Conservation (phyloP, 176 grass and related monocot genomes). For the Carex scoparia region DNA sequence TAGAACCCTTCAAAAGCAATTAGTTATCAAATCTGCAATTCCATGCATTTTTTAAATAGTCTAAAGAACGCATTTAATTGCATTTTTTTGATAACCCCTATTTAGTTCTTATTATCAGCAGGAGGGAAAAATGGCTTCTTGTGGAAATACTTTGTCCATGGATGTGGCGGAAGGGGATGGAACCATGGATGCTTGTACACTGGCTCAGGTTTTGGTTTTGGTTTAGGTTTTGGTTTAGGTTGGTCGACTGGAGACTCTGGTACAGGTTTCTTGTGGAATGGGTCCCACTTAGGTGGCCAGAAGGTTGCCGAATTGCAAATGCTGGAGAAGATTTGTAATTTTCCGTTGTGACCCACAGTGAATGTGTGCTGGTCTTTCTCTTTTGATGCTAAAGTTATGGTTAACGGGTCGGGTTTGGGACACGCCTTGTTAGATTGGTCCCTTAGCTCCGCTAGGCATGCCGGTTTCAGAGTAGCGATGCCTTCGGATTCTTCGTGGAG, state of each 20-base stretch:
- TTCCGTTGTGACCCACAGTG: not conserved
- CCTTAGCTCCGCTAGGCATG: conserved; percentile 1
- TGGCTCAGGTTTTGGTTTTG: not conserved
- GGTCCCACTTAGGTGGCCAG: conserved; percentile 20
- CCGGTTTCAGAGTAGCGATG: not conserved
- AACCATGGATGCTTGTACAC: not conserved
- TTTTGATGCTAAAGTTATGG: conserved; percentile 7
- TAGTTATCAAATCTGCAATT: not conserved
- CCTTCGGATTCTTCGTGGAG: conserved; percentile 14
- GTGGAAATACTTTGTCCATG: not conserved
- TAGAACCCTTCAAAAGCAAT: not conserved
- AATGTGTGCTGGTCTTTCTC: conserved; percentile 21
- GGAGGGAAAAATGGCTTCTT: conserved; percentile 19
- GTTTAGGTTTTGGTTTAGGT: not conserved
- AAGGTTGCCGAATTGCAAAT: conserved; percentile 8
- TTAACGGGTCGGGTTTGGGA: conserved; percentile 9
- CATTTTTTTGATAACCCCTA: not conserved
- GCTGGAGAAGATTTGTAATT: conserved; percentile 9
- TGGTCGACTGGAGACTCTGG: not conserved
- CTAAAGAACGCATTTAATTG: not conserved
- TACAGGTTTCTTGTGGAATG: conserved; percentile 7
- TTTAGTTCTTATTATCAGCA: conserved; percentile 19
- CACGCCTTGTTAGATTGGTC: conserved; percentile 13
- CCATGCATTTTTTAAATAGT: not conserved
- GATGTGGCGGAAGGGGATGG: not conserved